Base-by-base conservation (phyloP, 148 eudicot species). In the Dysphania ambrosioides region DNA sequence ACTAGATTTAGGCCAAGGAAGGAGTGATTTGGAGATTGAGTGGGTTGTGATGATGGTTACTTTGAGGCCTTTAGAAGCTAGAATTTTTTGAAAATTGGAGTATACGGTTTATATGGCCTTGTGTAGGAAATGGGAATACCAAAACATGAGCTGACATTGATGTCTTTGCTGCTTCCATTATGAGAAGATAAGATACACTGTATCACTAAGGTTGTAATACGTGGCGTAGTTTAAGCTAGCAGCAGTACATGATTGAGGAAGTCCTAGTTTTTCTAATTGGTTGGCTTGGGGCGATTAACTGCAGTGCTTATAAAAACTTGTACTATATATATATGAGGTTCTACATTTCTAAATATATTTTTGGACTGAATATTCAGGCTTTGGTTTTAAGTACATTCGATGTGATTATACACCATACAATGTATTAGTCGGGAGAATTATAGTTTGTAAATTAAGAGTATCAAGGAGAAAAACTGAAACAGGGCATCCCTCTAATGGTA, bases 51-150 rank as follows among this genome's bases (percentile, higher is more conserved):
- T 36, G 8, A 89, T 11, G 44, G 93, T 89, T 71, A 84, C 82
- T 27, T 70, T 82, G 3, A 87, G 62, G 75, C 84, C 85, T 66
- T 75, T 84, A 30, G 84, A 82, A 63, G 75, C 76, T 15, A 89
- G n/a, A 80, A 3, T 79, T 77, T 29, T 84, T 85, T 7, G 87
- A 79, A 68, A 89, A 84, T 27, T 87, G 88, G 13, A 86, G 77
- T 78, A 84, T 79, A 0, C 91, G 91, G 73, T 89, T 87, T 35
- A 89, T 87, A 77, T 87, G 93, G 61, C 93, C 91, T 84, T 89
- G 93, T 29, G 61, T 68, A 21, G 90, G 90, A 67, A 65, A 77
- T 10, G 90, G 85, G 53, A 89, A 32, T 0, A 82, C 82, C 5
- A 89, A 13, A 13, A 87, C 78, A 80, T 78, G 80, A 27, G 80